Conservation (phyloP, 805 yeast species). For the Torulaspora microellipsoides region DNA sequence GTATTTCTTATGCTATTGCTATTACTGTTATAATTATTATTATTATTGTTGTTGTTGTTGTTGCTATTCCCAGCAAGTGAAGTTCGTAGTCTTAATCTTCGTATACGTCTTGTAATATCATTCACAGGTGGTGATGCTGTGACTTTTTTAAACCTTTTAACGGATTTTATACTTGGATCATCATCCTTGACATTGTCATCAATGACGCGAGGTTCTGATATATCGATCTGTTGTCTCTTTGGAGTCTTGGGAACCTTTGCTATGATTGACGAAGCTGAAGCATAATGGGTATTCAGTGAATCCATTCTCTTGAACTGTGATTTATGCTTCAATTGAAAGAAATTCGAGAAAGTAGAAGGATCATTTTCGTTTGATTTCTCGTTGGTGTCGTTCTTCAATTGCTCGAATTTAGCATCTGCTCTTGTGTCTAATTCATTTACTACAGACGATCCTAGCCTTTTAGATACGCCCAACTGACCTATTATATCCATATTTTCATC, state of each 20-base stretch:
- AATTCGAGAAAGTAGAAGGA: neutral
- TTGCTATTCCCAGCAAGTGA: conserved; percentile 10
- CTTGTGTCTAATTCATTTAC: conserved; percentile 35
- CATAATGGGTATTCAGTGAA: conserved; percentile 33
- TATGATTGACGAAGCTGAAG: conserved; percentile 5
- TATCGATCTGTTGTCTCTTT: conserved; percentile 4
- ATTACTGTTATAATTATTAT: conserved; percentile 7
- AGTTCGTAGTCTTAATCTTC: conserved; percentile 22
- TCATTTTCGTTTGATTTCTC: neutral
- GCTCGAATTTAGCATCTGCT: conserved; percentile 25
- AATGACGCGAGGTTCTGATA: too few relatives aligned
- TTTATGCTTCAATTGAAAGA: conserved; percentile 21
- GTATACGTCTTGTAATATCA: conserved; percentile 28
- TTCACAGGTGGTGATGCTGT: conserved; percentile 15
- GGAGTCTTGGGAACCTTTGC: conserved; percentile 9
- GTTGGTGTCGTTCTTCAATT: conserved; percentile 6
- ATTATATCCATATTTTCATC: conserved; percentile 11
- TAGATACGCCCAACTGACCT: conserved; percentile 30
- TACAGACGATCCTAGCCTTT: conserved; percentile 34
- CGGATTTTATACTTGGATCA: conserved; percentile 3
- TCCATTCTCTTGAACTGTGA: conserved; percentile 32
- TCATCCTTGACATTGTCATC: neutral
- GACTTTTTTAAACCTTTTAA: neutral
- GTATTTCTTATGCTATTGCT: conserved; percentile 13
- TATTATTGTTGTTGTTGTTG: conserved; percentile 5